phyloP scores from a whole-genome alignment of 1,139 yeast species.

The Kurtzmaniella quercitrusa region DNA sequence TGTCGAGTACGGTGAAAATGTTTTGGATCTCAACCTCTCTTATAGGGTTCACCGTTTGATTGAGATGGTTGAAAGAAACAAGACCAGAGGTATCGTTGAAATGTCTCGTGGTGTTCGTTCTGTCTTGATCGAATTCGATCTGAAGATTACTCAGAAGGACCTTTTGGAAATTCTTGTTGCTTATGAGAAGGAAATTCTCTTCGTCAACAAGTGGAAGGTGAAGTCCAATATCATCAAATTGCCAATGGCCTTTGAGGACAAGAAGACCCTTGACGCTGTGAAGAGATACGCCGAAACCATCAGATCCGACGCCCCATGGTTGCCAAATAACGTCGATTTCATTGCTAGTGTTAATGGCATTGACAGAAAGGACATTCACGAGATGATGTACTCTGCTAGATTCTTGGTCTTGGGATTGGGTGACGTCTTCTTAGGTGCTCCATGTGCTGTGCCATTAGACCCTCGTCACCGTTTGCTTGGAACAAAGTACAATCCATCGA shows the following conservation, averaged over 20 bases:
- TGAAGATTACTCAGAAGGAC: slow-evolving; percentile 54
- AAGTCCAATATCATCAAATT: slow-evolving; percentile 76
- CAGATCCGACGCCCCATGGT: slow-evolving; percentile 92
- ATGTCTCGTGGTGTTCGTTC: slow-evolving; percentile 98
- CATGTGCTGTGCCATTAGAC: slow-evolving; percentile 96
- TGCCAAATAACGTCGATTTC: slow-evolving; percentile 95
- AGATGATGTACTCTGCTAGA: slow-evolving; percentile 82
- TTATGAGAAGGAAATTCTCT: slow-evolving; percentile 69
- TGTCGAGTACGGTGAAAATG: slow-evolving; percentile 88
- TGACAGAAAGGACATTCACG: slow-evolving; percentile 68
- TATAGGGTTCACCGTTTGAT: slow-evolving; percentile 84
- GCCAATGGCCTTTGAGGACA: slow-evolving; percentile 96
- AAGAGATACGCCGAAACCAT: slow-evolving; percentile 90
- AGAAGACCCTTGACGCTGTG: slow-evolving; percentile 83
- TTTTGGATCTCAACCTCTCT: slow-evolving; percentile 76
- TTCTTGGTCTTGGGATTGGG: slow-evolving; percentile 93
- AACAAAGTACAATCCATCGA: slow-evolving; percentile 91
- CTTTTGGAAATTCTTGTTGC: slow-evolving; percentile 63
- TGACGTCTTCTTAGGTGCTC: slow-evolving; percentile 96
- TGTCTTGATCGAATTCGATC: slow-evolving; percentile 79
- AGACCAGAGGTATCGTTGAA: slow-evolving; percentile 78
- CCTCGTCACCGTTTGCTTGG: slow-evolving; percentile 93
- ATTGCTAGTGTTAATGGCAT: slow-evolving; percentile 84
- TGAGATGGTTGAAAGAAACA: slow-evolving; percentile 60
- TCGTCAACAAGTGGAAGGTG: slow-evolving; percentile 79